A percentile compares a stretch with the other conserved stretches of the same genome.
Conservation (phyloP, 2,329 filamentous ascomycete genomes). For the Fusarium agapanthi region DNA sequence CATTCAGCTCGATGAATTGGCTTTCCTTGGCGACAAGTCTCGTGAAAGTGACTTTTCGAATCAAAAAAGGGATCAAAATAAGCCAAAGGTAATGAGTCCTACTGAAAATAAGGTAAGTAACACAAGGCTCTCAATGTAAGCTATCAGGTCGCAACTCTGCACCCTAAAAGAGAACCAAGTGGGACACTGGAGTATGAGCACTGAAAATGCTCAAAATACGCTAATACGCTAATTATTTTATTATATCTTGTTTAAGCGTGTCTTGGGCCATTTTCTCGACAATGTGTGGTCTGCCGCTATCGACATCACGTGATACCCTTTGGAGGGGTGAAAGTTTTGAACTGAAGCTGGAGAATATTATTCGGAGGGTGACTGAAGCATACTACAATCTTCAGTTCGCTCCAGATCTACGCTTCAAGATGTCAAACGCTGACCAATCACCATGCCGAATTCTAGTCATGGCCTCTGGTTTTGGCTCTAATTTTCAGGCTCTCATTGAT, state of each 20-base stretch:
- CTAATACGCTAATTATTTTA: neutral
- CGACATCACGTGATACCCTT: slow-evolving; percentile 20
- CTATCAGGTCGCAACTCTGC: neutral
- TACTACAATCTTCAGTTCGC: neutral
- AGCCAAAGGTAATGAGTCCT: too few relatives aligned
- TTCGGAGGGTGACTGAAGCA: neutral
- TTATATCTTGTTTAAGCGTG: neutral
- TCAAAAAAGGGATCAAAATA: too few relatives aligned
- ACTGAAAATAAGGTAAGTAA: fast-evolving
- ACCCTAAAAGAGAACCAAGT: neutral
- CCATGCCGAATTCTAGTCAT: slow-evolving; percentile 69
- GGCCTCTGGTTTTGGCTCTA: slow-evolving; percentile 78
- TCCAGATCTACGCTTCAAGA: neutral
- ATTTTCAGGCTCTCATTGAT: slow-evolving; percentile 78
- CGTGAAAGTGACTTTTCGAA: too few relatives aligned
- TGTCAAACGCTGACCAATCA: slow-evolving; percentile 14
- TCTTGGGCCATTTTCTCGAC: neutral
- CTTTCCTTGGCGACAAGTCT: too few relatives aligned
- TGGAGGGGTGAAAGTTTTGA: slow-evolving; percentile 23
- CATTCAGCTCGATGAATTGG: too few relatives aligned
- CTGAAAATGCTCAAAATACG: neutral
- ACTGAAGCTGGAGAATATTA: neutral
- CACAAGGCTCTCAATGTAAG: too few relatives aligned
- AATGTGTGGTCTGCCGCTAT: slow-evolving; percentile 14
- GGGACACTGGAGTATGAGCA: neutral